Conservation (phyloP, 768 basidiomycete species). For the Paxillus rubicundulus region DNA sequence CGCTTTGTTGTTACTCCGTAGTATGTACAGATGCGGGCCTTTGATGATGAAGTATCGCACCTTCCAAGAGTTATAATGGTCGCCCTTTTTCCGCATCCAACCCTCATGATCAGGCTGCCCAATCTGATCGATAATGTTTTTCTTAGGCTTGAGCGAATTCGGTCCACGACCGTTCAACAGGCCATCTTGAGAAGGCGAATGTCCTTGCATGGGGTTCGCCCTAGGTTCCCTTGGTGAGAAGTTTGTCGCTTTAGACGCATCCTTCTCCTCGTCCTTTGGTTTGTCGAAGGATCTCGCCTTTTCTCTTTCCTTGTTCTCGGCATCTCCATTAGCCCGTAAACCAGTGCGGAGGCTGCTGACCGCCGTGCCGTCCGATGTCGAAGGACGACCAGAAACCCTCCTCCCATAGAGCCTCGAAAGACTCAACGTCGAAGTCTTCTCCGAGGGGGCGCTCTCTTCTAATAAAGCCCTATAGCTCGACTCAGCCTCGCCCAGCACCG, state of each 20-base stretch:
- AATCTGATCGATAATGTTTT: constrained; percentile 85
- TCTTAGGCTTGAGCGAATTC: constrained; percentile 52
- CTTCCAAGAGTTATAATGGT: constrained; percentile 93
- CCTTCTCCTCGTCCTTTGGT: constrained; percentile 19
- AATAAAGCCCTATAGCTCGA: constrained; percentile 24
- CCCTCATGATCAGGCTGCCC: constrained; percentile 87
- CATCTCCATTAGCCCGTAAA: constrained; percentile 19
- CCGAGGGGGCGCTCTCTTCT: constrained; percentile 36
- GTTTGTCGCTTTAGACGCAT: constrained; percentile 12
- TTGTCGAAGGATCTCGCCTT: constrained; percentile 26
- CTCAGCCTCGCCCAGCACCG: not conserved
- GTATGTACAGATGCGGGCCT: constrained; percentile 85
- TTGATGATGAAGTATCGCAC: constrained; percentile 88
- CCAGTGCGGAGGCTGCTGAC: constrained; percentile 25
- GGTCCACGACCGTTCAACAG: constrained; percentile 23
- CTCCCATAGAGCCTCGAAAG: constrained; percentile 50
- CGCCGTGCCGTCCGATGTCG: constrained; percentile 38
- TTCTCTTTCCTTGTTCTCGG: constrained; percentile 15
- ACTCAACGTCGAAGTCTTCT: constrained; percentile 47
- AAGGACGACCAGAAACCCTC: constrained; percentile 43
- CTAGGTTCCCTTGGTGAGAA: constrained; percentile 35
- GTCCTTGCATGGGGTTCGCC: constrained; percentile 56
- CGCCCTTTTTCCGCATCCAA: constrained; percentile 96
- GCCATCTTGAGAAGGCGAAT: constrained; percentile 25
- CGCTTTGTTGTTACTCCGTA: constrained; percentile 69